These are phyloP conservation scores for Boletus calvinii DNA, from an alignment of 1,284 basidiomycete genomes.

Conservation along the genomic window DNA sequence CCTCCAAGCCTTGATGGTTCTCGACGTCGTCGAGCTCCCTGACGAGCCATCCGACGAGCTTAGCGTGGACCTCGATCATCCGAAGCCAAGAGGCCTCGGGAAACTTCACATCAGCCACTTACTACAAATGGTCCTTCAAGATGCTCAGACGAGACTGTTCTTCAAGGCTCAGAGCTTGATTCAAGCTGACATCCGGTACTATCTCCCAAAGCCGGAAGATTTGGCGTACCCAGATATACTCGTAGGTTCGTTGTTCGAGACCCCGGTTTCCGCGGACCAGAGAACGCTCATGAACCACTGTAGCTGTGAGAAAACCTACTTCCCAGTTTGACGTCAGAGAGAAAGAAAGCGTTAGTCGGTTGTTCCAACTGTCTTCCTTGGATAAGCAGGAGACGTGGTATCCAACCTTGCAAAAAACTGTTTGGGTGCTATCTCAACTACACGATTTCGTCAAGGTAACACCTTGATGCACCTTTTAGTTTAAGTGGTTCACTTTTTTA, in stretches of 20 bases:
- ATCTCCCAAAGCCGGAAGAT: constrained; percentile 73
- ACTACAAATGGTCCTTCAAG: constrained; percentile 86
- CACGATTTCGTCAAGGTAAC: constrained; percentile 88
- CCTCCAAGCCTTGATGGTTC: constrained; percentile 89
- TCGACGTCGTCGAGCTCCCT: constrained; percentile 57
- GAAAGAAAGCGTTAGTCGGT: constrained; percentile 61
- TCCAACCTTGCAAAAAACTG: constrained; percentile 79
- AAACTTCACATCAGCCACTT: constrained; percentile 70
- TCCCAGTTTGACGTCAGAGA: constrained; percentile 50
- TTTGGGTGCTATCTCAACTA: constrained; percentile 86
- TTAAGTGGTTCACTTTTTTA: constrained; percentile 6
- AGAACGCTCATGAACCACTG: constrained; percentile 9
- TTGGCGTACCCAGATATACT: constrained; percentile 83
- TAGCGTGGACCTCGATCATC: constrained; percentile 41
- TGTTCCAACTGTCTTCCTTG: constrained; percentile 71
- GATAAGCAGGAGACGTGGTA: constrained; percentile 86
- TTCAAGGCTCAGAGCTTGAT: constrained; percentile 92
- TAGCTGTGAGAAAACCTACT: constrained; percentile 46
- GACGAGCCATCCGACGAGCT: constrained; percentile 39
- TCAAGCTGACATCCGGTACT: constrained; percentile 83
- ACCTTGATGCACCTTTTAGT: background rate
- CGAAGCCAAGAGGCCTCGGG: constrained; percentile 41
- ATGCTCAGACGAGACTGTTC: constrained; percentile 90
- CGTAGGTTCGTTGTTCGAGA: constrained; percentile 44
- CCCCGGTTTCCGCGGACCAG: background rate